Evolutionary conservation across 1,284 basidiomycete genomes (phyloP), one percentile per base, ranked within the genome.

Genomic region (Anthracocystis walkeri): DNA sequence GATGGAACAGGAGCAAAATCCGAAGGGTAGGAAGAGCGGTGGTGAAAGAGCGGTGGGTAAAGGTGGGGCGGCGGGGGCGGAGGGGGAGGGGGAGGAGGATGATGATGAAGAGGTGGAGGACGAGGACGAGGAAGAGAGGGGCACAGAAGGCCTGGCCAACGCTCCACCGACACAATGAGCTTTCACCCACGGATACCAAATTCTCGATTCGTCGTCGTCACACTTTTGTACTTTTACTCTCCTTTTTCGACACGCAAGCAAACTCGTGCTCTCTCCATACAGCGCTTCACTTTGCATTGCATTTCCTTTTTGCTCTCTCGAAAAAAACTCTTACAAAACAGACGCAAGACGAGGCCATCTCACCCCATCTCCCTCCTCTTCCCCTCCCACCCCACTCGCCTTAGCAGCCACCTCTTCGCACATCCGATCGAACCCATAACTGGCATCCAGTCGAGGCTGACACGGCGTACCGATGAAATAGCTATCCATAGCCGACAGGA

Each of bases 391-490:
- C 7, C 2, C 45, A 11, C 7, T 40, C 14, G 40, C 60, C 10
- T 33, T 42, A 14, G 42, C 58, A 23, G 51, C 64, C n/a, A 40
- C 56, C 46, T 65, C 62, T 11, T 52, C 42, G 49, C 65, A 69
- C 61, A 69, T 68, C n/a, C 58, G 31, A 38, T 75, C 72, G n/a
- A 75, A 75, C 18, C 59, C 62, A 51, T 75, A 75, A 38, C 38
- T 35, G 6, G 58, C 40, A 44, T 75, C 72, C 12, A 75, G 31
- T 7, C 72, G 25, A 3, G 72, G 66, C 46, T 75, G 75, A 29
- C 71, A 71, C 11, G 76, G 76, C 27, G 69, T 75, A 21, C 69
- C 76, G 35, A 79, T 68, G 57, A 82, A 81, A 58, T 81, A 81
- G 50, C 51, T 54, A 41, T 75, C 69, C 65, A 82, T 75, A 6